phyloP scores from a whole-genome alignment of 1,284 basidiomycete species.

The Cutaneotrichosporon sp. region DNA sequence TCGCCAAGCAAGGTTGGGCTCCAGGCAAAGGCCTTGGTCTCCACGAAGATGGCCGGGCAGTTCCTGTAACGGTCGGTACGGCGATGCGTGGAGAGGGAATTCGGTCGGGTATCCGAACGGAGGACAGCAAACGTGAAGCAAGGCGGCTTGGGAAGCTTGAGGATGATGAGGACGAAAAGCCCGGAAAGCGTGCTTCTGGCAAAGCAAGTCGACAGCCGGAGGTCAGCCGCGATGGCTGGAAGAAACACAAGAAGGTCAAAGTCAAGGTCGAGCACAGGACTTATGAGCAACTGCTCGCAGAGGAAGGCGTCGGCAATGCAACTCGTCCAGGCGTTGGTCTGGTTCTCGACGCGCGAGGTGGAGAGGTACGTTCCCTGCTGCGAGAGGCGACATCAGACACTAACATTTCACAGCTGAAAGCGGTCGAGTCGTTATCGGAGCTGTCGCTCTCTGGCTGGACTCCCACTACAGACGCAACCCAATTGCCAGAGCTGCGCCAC shows the following conservation, averaged over 20 bases:
- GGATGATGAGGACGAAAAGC: constrained; percentile 53
- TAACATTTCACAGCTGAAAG: constrained; percentile 68
- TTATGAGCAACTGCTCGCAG: constrained; percentile 87
- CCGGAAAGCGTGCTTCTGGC: constrained; percentile 9
- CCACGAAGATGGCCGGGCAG: constrained; percentile 74
- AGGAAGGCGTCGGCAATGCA: constrained; percentile 58
- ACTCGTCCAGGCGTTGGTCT: constrained; percentile 62
- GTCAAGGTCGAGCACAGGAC: constrained; percentile 84
- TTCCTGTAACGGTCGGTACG: constrained; percentile 71
- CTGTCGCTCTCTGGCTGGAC: constrained; percentile 74
- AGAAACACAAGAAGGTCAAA: constrained; percentile 72
- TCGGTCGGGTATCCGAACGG: constrained; percentile 79
- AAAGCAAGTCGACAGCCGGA: neutral
- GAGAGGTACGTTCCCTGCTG: constrained; percentile 59
- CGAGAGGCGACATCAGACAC: neutral
- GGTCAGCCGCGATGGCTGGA: constrained; percentile 36
- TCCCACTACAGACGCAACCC: constrained; percentile 73
- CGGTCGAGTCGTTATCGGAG: constrained; percentile 75
- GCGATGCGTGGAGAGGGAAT: constrained; percentile 73
- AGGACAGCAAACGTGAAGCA: constrained; percentile 80
- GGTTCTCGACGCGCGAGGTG: constrained; percentile 91
- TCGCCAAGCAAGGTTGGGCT: constrained; percentile 93
- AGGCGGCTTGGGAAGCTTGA: constrained; percentile 55
- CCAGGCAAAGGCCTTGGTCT: constrained; percentile 74
- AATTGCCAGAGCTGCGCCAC: constrained; percentile 91